Base-by-base conservation (phyloP, 306 rosid genomes). In the Cicer yamashitae region DNA sequence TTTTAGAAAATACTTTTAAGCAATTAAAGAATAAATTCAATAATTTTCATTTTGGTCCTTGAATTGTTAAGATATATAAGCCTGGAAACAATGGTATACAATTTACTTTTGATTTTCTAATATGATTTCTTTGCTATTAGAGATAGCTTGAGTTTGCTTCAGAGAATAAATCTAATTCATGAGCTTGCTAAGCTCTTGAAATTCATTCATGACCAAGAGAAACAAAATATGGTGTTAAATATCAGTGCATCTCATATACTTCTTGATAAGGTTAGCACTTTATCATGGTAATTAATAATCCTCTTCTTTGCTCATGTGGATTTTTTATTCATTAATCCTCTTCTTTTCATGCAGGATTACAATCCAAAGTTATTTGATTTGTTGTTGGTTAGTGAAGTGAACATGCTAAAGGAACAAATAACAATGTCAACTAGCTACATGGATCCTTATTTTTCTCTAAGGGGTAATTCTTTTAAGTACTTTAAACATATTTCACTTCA, bases 181-280 rank as follows among this genome's bases (percentile, higher is more conserved):
- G 86, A 89, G 76, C 39, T 87, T 64, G 90, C 93, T 58, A 67
- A 73, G 64, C 71, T 89, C 17, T 38, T 91, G 54, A 79, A 87
- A 40, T 83, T 80, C 84, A 81, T 88, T 46, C 94, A 91, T 80
- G 67, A 47, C 22, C 82, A 84, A 67, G 87, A 84, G 45, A 82
- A 77, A 68, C 89, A 83, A 76, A 82, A 48, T n/a, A 22, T 75
- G 86, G 63, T 74, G 84, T 47, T 85, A 40, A 80, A 85, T 77
- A 50, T 84, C 51, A 80, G 46, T 82, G 74, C 85, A 39, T 80
- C 92, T 73, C 86, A 86, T 75, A 80, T 88, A 76, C 51, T 88
- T 66, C 84, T 91, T 4, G 89, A 91, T 58, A 78, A 80, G 92
- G 97, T 89, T 70, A n/a, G 82, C 25, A 67, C 58, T 62, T 2